phyloP scores from a whole-genome alignment of 352 stramenopile species.

The Phytopythium vexans region DNA sequence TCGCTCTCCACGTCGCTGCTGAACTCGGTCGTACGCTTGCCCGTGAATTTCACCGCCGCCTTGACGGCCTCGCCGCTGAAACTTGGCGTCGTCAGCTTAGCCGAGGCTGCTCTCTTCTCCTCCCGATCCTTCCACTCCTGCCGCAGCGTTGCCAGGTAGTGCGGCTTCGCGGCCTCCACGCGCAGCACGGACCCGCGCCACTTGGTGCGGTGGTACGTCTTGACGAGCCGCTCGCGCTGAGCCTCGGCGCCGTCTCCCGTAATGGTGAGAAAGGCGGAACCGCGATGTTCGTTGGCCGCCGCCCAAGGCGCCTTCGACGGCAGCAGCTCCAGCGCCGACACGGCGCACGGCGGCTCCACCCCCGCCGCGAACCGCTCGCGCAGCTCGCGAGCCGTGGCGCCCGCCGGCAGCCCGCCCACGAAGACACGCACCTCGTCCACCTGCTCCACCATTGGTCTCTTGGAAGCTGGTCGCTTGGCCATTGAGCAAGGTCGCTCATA shows the following conservation, averaged over 20 bases:
- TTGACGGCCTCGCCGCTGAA: not conserved
- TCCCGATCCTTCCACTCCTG: slow-evolving; percentile 27
- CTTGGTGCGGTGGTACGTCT: slow-evolving; percentile 73
- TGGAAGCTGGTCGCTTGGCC: too few species aligned
- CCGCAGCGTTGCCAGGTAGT: slow-evolving; percentile 42
- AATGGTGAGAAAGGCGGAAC: slow-evolving; percentile 66
- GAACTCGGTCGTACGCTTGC: slow-evolving; percentile 1
- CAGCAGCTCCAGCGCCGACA: slow-evolving; percentile 54
- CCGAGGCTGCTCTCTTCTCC: slow-evolving; percentile 2
- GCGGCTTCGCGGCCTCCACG: slow-evolving; percentile 50
- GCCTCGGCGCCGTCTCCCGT: slow-evolving; percentile 18
- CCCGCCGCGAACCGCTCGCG: slow-evolving; percentile 51
- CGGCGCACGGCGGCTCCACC: slow-evolving; percentile 27
- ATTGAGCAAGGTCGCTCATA: too few species aligned
- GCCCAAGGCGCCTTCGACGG: slow-evolving; percentile 17
- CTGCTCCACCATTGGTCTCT: too few species aligned
- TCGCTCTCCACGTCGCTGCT: slow-evolving; percentile 3
- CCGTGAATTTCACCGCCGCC: not conserved
- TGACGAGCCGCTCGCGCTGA: slow-evolving; percentile 40
- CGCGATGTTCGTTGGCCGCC: slow-evolving; percentile 16
- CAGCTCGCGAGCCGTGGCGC: slow-evolving; percentile 47
- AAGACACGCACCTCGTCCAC: slow-evolving; percentile 47
- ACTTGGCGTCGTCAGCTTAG: not conserved
- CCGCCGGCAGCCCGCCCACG: slow-evolving; percentile 50
- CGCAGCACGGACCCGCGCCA: slow-evolving; percentile 59